A percentile compares a stretch with the other conserved stretches of the same genome.
These are phyloP conservation scores for Kwoniella shandongensis DNA, from an alignment of 768 basidiomycete species.

Conservation along the genomic window DNA sequence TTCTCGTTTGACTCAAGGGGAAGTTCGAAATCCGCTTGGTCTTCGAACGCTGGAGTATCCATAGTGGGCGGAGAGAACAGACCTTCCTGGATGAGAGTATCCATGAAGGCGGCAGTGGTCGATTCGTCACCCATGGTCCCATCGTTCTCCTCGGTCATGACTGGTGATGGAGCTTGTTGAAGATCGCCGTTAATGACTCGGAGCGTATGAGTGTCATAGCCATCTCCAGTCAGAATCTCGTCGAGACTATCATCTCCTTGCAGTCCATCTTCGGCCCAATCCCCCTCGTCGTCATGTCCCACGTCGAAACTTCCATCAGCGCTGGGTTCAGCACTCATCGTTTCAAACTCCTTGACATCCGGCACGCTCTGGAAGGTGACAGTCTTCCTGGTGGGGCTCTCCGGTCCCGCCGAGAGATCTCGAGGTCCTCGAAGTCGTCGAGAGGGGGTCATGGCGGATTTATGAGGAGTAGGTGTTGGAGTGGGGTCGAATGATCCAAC, in stretches of 20 bases:
- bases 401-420: slow-evolving; percentile 20
- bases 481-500: slow-evolving; percentile 18
- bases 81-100: slow-evolving; percentile 51
- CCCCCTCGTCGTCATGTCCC: slow-evolving; percentile 28
- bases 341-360: slow-evolving; percentile 53
- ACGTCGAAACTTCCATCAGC: slow-evolving; percentile 43
- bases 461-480: slow-evolving; percentile 38
- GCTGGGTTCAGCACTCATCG: slow-evolving; percentile 40
- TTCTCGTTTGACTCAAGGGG: slow-evolving; percentile 19
- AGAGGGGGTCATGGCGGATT: slow-evolving; percentile 50
- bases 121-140: slow-evolving; percentile 27
- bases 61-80: slow-evolving; percentile 49
- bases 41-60: slow-evolving; percentile 38
- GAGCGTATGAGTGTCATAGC: too few relatives aligned
- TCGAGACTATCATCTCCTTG: slow-evolving; percentile 34
- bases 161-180: slow-evolving; percentile 5
- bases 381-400: slow-evolving; percentile 45
- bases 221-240: slow-evolving; percentile 24
- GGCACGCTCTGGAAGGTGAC: slow-evolving; percentile 51
- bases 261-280: slow-evolving; percentile 36
- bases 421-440: slow-evolving; percentile 46
- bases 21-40: slow-evolving; percentile 32
- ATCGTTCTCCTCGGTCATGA: slow-evolving; percentile 14
- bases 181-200: slow-evolving; percentile 3
- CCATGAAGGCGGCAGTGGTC: slow-evolving; percentile 48